Evolutionary conservation across 805 yeast species (phyloP).

Genomic region (Wickerhamiella domercqiae): DNA sequence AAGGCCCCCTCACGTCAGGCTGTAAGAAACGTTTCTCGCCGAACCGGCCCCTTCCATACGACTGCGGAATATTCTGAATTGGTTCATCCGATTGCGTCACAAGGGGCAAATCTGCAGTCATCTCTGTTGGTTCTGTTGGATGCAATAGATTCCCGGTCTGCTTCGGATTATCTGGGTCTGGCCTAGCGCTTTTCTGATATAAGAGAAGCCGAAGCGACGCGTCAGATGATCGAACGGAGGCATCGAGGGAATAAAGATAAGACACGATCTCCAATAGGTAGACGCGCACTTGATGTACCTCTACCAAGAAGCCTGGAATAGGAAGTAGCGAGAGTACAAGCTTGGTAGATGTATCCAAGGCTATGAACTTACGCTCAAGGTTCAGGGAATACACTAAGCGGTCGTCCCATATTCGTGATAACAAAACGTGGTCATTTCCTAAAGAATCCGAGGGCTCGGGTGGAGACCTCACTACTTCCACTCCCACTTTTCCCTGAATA

Average conservation of each 20-base stretch:
- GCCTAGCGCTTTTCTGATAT: constrained; percentile 10
- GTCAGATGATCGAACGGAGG: constrained; percentile 16
- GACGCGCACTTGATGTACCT: constrained; percentile 40
- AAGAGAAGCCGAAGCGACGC: constrained; percentile 15
- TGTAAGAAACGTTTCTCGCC: constrained; percentile 18
- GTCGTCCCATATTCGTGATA: constrained; percentile 76
- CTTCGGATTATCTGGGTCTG: not conserved
- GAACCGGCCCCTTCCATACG: constrained; percentile 15
- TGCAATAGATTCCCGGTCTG: constrained; percentile 11
- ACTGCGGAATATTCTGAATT: constrained; percentile 11
- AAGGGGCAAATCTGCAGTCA: constrained; percentile 9
- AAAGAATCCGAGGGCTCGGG: constrained; percentile 39
- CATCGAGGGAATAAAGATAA: constrained; percentile 18
- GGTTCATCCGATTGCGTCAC: constrained; percentile 12
- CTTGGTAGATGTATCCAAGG: constrained; percentile 62
- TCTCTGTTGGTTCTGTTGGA: constrained; percentile 13
- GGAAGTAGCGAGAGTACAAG: constrained; percentile 60
- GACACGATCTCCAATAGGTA: constrained; percentile 16
- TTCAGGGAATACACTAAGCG: constrained; percentile 63
- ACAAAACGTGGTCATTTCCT: constrained; percentile 72
- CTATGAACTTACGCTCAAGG: constrained; percentile 59
- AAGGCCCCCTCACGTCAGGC: constrained; percentile 18
- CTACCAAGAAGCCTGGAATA: constrained; percentile 43
- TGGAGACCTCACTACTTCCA: constrained; percentile 55
- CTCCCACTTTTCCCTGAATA: constrained; percentile 40